Base-by-base conservation (phyloP, 306 rosid genomes). In the Sicyos edulis region DNA sequence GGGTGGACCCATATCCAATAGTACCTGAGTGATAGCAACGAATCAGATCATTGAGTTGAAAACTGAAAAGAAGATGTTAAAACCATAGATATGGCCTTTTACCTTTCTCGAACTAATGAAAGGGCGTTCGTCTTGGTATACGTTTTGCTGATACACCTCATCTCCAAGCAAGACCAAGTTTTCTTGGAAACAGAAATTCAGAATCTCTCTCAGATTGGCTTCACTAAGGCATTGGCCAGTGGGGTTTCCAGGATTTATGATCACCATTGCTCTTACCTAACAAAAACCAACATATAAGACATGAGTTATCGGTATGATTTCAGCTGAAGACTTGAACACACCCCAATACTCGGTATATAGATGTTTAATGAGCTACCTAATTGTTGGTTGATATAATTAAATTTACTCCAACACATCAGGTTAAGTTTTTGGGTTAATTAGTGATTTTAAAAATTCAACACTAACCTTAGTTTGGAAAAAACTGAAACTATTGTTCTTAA, bases 251-350 rank as follows among this genome's bases (percentile, higher is more conserved):
- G 99, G 99, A 71, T 95, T 95, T 77, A 95, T 95, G 70, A 95
- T 95, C 85, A 95, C 99, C 99, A 95, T 91, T 53, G 99, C 99
- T 86, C 89, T 95, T 75, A 95, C 89, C 99, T 95, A 79, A 53
- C 69, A 78, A 77, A 73, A 72, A 76, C 78, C 75, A 78, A 55
- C 58, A 58, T 12, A 55, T 59, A 44, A 71, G 64, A 74, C 71
- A 72, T n/a, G 52, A 10, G n/a, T 21, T 73, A 7, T 12, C 2
- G 20, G 56, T 40, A 53, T 24, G 62, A 74, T 59, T 32, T 37
- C 24, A 9, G 14, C 17, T 45, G 16, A 45, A 21, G 19, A 55
- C 40, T n/a, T 54, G 0, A 67, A 70, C 45, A 63, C 42, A 53
- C 34, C n/a, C n/a, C n/a, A n/a, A n/a, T n/a, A n/a, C n/a, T n/a